Evolutionary conservation across 495 filamentous ascomycete genomes (phyloP).

Genomic region (Bryoglossum gracile): DNA sequence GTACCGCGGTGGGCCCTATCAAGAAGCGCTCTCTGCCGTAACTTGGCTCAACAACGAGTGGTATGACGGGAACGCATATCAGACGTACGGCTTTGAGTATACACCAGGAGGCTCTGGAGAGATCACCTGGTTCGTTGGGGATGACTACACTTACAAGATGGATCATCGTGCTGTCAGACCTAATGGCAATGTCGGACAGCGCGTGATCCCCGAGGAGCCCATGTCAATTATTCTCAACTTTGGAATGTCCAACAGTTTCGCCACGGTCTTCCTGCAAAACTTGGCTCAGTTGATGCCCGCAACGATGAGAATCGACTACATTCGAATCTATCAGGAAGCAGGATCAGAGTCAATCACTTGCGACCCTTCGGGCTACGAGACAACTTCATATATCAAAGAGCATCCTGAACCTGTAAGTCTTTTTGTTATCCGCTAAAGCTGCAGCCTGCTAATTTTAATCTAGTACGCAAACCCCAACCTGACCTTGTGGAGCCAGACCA

Average conservation of each 20-base stretch:
- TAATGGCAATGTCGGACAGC: constrained; percentile 68
- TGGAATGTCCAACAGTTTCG: constrained; percentile 66
- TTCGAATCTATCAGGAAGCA: constrained; percentile 67
- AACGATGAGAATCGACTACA: constrained; percentile 65
- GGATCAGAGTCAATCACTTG: constrained; percentile 55
- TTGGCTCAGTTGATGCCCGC: constrained; percentile 55
- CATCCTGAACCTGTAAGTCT: constrained; percentile 53
- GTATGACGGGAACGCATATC: constrained; percentile 69
- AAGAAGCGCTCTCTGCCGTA: constrained; percentile 67
- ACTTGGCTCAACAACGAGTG: constrained; percentile 67
- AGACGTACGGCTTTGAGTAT: constrained; percentile 70
- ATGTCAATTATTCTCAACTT: constrained; percentile 65
- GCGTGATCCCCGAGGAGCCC: constrained; percentile 62
- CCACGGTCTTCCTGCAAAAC: constrained; percentile 47
- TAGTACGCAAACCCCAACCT: constrained; percentile 48
- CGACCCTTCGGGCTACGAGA: constrained; percentile 63
- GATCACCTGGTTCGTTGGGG: constrained; percentile 63
- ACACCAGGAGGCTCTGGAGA: constrained; percentile 52
- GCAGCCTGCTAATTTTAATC: no score
- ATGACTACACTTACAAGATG: constrained; percentile 58
- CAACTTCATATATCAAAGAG: constrained; percentile 60
- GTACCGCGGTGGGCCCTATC: constrained; percentile 62
- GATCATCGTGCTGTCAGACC: constrained; percentile 57
- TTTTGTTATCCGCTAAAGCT: no score
- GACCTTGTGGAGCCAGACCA: constrained; percentile 47